Percentiles rank a stretch among this genome's conserved stretches.
Conservation (phyloP, 192 early-diverging fungal species). For the Irineochytrium annulatum region DNA sequence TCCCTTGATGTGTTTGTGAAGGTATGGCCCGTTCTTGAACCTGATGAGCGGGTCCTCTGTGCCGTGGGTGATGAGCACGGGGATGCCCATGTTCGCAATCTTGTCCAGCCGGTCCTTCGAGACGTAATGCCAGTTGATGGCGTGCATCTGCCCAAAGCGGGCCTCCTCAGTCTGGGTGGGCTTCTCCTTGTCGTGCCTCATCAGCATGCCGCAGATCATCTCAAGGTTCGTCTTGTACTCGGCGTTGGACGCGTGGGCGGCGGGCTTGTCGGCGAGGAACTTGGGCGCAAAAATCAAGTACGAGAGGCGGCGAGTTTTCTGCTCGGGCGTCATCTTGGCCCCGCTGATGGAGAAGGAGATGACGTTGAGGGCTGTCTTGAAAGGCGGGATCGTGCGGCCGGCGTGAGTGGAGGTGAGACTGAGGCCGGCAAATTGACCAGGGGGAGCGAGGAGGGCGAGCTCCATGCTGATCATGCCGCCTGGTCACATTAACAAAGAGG, state of each 20-base stretch:
- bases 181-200: background rate
- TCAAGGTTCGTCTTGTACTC: background rate
- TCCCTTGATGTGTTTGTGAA: background rate
- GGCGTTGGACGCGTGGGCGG: background rate
- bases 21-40: background rate
- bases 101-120: background rate
- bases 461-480: slow-evolving; percentile 73
- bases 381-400: slow-evolving; percentile 43
- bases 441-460: slow-evolving; percentile 51
- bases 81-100: background rate
- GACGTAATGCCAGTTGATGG: background rate
- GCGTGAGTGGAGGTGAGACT: slow-evolving; percentile 56
- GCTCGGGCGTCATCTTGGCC: background rate
- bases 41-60: background rate
- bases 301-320: background rate
- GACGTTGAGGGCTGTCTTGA: background rate
- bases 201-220: background rate
- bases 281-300: background rate
- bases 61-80: background rate
- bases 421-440: slow-evolving; percentile 48
- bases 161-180: background rate
- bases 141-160: background rate
- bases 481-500: slow-evolving; percentile 1
- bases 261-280: background rate
- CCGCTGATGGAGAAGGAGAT: background rate